A percentile compares a stretch with the other conserved stretches of the same genome.
Conservation (phyloP, 169 alveolate genomes). For the Theileria annulata region DNA sequence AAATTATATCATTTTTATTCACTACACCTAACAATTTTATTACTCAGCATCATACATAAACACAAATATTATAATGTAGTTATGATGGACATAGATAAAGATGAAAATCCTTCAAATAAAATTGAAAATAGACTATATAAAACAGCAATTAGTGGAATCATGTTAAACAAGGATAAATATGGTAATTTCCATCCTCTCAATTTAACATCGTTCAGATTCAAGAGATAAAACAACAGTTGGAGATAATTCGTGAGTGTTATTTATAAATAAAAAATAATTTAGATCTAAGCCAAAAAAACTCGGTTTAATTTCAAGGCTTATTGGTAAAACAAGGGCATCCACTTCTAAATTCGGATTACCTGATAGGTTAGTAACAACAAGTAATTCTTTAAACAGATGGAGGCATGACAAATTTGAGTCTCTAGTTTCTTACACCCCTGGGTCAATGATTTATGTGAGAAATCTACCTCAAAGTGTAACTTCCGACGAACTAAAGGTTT, state of each 20-base stretch:
- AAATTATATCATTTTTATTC: conserved; percentile 1
- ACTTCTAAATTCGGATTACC: neutral
- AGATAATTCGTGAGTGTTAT: neutral
- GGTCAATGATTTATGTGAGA: conserved; percentile 16
- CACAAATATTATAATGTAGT: neutral
- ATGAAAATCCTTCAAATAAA: neutral
- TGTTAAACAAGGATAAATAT: conserved; percentile 6
- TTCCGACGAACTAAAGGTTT: conserved; percentile 6
- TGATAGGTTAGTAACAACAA: neutral
- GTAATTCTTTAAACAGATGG: conserved; percentile 2
- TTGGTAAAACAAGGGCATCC: conserved; percentile 6
- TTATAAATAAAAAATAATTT: neutral
- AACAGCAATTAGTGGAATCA: conserved; percentile 20
- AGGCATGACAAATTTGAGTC: conserved; percentile 11
- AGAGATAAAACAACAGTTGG: neutral
- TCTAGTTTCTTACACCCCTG: neutral
- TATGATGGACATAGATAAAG: conserved; percentile 8
- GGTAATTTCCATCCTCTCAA: neutral
- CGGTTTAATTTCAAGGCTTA: conserved; percentile 9
- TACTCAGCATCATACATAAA: neutral
- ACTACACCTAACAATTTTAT: neutral
- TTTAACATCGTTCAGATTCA: neutral
- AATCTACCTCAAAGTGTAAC: conserved; percentile 9
- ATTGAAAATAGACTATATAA: conserved; percentile 8
- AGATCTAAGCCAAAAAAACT: neutral